These are phyloP conservation scores for Salix suchowensis DNA, from an alignment of 345 rosid species.

Conservation along the genomic window DNA sequence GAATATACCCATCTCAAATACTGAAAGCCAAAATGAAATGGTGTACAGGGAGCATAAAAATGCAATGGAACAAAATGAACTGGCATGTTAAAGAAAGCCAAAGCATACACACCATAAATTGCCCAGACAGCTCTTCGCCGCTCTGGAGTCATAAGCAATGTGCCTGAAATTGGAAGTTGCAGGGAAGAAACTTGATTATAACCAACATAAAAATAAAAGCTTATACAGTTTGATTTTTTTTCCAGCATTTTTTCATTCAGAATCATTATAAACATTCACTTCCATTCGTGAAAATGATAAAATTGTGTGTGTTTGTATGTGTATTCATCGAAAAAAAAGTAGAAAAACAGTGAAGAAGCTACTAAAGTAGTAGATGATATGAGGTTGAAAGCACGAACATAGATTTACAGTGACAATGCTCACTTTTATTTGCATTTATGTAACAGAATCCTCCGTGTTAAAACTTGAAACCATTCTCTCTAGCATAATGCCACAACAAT, in stretches of 20 bases:
- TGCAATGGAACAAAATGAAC: not conserved
- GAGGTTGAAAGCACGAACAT: no score
- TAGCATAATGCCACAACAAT: not conserved
- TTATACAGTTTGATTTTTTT: no score
- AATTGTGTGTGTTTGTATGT: no score
- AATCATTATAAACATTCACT: no score
- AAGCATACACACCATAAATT: conserved; percentile 40
- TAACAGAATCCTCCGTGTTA: not conserved
- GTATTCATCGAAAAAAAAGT: no score
- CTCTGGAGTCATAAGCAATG: conserved; percentile 50
- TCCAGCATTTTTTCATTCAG: no score
- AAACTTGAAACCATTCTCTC: not conserved
- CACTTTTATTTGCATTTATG: no score
- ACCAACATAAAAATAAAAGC: no score
- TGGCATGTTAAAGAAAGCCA: not conserved
- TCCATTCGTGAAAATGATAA: no score
- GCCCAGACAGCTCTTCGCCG: conserved; percentile 53
- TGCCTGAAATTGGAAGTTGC: conserved; percentile 30
- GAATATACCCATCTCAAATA: not conserved
- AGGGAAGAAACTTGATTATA: not conserved
- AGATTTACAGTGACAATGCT: no score
- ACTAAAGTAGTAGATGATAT: no score
- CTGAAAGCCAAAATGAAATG: not conserved
- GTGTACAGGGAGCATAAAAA: not conserved
- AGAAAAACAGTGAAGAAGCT: no score